Conservation (phyloP, 2,329 filamentous ascomycete species). For the Thielaviopsis euricoi region DNA sequence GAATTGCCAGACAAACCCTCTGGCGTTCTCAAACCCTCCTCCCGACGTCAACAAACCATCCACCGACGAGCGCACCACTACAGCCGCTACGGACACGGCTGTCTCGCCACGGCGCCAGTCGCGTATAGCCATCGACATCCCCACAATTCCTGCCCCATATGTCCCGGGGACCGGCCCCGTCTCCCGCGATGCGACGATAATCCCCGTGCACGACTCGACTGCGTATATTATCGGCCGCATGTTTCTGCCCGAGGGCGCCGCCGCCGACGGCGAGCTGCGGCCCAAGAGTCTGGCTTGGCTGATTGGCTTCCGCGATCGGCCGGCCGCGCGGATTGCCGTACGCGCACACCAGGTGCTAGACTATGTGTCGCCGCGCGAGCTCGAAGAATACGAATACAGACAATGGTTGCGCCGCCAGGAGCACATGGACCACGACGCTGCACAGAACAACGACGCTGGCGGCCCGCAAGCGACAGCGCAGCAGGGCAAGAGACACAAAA, state of each 20-base stretch:
- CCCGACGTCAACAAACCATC: neutral
- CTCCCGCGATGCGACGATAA: conserved; percentile 29
- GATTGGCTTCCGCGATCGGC: conserved; percentile 37
- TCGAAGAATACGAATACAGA: conserved; percentile 41
- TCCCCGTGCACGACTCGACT: conserved; percentile 31
- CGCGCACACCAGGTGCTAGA: conserved; percentile 33
- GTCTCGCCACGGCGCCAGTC: neutral
- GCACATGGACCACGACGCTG: conserved; percentile 18
- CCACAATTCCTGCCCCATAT: conserved; percentile 19
- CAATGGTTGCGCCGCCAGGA: conserved; percentile 27
- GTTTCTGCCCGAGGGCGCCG: conserved; percentile 24
- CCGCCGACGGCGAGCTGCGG: conserved; percentile 20
- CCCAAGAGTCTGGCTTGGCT: conserved; percentile 34
- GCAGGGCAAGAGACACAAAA: neutral
- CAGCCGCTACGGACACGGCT: neutral
- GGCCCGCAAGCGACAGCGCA: neutral
- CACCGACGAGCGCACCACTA: neutral
- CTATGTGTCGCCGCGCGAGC: conserved; percentile 38
- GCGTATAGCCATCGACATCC: conserved; percentile 16
- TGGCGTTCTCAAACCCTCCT: neutral
- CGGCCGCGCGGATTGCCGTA: conserved; percentile 30
- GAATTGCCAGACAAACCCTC: neutral
- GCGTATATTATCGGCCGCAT: conserved; percentile 41
- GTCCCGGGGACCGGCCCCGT: conserved; percentile 31
- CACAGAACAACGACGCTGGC: conserved; percentile 12